Base-by-base conservation (phyloP, 148 eudicot species). In the Euryodendron excelsum region DNA sequence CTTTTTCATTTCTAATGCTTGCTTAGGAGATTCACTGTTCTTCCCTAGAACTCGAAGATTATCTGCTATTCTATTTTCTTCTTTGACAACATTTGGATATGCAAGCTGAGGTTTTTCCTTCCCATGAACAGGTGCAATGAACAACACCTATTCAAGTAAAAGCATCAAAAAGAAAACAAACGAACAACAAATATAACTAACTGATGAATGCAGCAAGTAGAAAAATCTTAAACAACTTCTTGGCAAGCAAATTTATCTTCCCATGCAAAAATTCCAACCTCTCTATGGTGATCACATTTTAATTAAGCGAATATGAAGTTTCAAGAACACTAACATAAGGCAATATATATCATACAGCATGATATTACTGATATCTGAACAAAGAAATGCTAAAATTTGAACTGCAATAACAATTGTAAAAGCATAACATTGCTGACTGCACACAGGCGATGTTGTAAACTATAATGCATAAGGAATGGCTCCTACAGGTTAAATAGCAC, bases 101-200 rank as follows among this genome's bases (percentile, higher is more conserved):
- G 88, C 69, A 56, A 86, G 81, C 60, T 82, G 86, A 63, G 90
- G 94, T 65, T 82, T 86, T 48, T 68, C 83, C 79, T 80, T 86
- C 85, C 99, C 98, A 79, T 88, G 84, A 66, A 90, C 71, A 73
- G 94, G 95, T 75, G 87, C 89, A 88, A 96, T 91, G 80, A 96
- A 90, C 81, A 96, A 86, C 48, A 96, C 87, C 99, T 95, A 72
- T 72, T 4, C 45, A 30, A 41, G 61, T 25, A n/a, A 56, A 64
- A 74, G 20, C 56, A 69, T 63, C 64, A 59, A 28, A 31, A 68
- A 27, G 59, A 18, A 37, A 6, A 18, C 13, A 18, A 69, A 58
- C 9, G 14, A 48, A 53, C 27, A n/a, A 64, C 14, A 28, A 65
- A 59, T 17, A 25, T n/a, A 44, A 5, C 23, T 30, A 62, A 44